A percentile compares a stretch with the other conserved stretches of the same genome.
These are phyloP conservation scores for Sugiyamaella americana DNA, from an alignment of 805 yeast genomes.

Conservation along the genomic window DNA sequence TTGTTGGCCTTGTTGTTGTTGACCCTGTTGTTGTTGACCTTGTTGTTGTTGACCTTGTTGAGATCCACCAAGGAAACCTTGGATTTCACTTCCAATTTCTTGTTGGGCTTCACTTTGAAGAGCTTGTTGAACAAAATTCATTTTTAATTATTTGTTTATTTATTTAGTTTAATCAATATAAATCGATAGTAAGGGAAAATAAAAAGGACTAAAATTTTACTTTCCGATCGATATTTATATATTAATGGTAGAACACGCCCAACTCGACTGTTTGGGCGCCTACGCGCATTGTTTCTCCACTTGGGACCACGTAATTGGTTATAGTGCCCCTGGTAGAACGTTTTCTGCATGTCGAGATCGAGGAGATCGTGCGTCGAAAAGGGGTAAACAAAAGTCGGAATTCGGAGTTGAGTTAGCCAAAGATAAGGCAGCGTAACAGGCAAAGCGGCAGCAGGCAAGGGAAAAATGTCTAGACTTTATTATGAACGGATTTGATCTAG, in stretches of 20 bases:
- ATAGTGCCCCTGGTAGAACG: too few species aligned
- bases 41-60: slow-evolving; percentile 2
- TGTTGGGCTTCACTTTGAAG: slow-evolving; percentile 13
- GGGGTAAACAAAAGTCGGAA: too few species aligned
- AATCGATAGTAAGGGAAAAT: background rate
- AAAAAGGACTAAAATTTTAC: background rate
- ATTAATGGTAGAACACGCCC: too few species aligned
- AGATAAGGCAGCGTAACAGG: too few species aligned
- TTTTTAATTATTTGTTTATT: slow-evolving; percentile 1
- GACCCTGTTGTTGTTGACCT: slow-evolving; percentile 3
- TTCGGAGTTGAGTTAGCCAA: too few species aligned
- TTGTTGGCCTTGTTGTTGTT: slow-evolving; percentile 7
- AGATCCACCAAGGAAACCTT: slow-evolving; percentile 8
- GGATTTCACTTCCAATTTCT: slow-evolving; percentile 7
- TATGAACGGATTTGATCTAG: too few species aligned
- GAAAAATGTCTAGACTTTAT: too few species aligned
- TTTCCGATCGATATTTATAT: background rate
- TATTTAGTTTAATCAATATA: background rate
- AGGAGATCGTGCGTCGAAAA: too few species aligned
- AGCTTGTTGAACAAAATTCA: slow-evolving; percentile 18
- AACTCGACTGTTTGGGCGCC: background rate
- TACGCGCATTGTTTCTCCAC: too few species aligned
- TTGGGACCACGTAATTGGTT: too few species aligned
- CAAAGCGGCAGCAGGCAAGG: too few species aligned
- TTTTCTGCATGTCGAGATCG: too few species aligned